Evolutionary conservation across 441 rosid species (phyloP).

Genomic region (Arabidopsis hybrid): DNA sequence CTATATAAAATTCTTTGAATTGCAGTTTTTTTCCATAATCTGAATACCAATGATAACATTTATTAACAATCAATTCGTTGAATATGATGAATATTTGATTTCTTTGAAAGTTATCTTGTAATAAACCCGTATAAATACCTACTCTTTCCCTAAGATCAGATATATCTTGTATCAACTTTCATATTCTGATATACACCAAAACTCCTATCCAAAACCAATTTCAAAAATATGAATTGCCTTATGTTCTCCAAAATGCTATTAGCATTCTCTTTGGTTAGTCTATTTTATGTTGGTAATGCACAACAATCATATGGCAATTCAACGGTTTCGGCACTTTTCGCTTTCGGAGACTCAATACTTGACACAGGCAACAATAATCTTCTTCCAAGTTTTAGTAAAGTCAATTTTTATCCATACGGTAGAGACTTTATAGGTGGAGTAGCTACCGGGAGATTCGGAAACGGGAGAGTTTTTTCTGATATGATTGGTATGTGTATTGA

Average conservation of each 20-base stretch:
- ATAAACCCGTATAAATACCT: slow-evolving; percentile 7
- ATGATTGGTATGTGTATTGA: slow-evolving; percentile 32
- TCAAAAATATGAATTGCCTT: not conserved
- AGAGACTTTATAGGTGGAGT: slow-evolving; percentile 26
- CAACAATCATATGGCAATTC: slow-evolving; percentile 29
- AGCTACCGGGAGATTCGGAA: slow-evolving; percentile 46
- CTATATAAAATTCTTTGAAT: not conserved
- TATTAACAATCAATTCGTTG: not conserved
- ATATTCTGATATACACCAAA: slow-evolving; percentile 8
- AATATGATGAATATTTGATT: not conserved
- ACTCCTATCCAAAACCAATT: not conserved
- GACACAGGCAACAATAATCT: slow-evolving; percentile 45
- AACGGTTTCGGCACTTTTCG: slow-evolving; percentile 37
- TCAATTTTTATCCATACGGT: slow-evolving; percentile 37
- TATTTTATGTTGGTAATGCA: slow-evolving; percentile 31
- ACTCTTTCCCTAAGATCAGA: not conserved
- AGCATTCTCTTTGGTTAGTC: not conserved
- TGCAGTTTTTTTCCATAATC: not conserved
- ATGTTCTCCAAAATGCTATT: slow-evolving; percentile 29
- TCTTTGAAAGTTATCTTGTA: not conserved
- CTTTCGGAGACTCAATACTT: slow-evolving; percentile 42
- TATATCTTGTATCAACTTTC: not conserved
- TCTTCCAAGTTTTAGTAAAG: slow-evolving; percentile 10
- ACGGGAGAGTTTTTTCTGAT: slow-evolving; percentile 47
- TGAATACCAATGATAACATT: slow-evolving; percentile 2